Evolutionary conservation across 2,329 filamentous ascomycete species (phyloP).

Genomic region (Trichothecium roseum): DNA sequence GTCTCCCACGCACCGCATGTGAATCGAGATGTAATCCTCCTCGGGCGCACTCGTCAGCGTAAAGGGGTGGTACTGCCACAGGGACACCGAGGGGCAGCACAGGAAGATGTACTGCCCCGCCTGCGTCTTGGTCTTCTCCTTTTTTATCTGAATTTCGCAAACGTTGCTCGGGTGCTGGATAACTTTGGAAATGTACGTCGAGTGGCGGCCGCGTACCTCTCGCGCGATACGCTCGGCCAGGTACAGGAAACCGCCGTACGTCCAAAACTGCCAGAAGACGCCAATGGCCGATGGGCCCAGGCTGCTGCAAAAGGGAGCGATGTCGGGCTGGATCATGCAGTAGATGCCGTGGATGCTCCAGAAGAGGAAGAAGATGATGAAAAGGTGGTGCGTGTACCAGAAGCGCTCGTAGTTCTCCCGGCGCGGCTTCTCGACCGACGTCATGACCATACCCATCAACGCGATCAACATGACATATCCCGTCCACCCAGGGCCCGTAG

Average conservation of each 20-base stretch:
- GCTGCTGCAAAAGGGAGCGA: constrained; percentile 66
- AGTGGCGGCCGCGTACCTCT: constrained; percentile 70
- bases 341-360: constrained; percentile 85
- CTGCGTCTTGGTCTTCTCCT: constrained; percentile 71
- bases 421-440: constrained; percentile 66
- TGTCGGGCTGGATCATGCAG: constrained; percentile 83
- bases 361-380: constrained; percentile 81
- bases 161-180: constrained; percentile 84
- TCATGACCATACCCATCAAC: constrained; percentile 68
- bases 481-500: constrained; percentile 74
- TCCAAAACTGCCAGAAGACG: constrained; percentile 86
- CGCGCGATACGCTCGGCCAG: constrained; percentile 69
- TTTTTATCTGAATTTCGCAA: constrained; percentile 86
- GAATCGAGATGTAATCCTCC: constrained; percentile 82
- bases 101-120: constrained; percentile 85
- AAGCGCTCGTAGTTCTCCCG: constrained; percentile 80
- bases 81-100: constrained; percentile 74
- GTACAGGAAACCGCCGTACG: constrained; percentile 73
- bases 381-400: constrained; percentile 86
- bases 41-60: constrained; percentile 79
- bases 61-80: constrained; percentile 86
- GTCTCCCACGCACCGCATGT: constrained; percentile 74
- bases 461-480: constrained; percentile 76
- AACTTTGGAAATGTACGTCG: constrained; percentile 80
- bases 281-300: constrained; percentile 56